Evolutionary conservation across 352 stramenopile genomes (phyloP), one percentile per base, ranked within the genome.

Genomic region (Pythium coloratum): DNA sequence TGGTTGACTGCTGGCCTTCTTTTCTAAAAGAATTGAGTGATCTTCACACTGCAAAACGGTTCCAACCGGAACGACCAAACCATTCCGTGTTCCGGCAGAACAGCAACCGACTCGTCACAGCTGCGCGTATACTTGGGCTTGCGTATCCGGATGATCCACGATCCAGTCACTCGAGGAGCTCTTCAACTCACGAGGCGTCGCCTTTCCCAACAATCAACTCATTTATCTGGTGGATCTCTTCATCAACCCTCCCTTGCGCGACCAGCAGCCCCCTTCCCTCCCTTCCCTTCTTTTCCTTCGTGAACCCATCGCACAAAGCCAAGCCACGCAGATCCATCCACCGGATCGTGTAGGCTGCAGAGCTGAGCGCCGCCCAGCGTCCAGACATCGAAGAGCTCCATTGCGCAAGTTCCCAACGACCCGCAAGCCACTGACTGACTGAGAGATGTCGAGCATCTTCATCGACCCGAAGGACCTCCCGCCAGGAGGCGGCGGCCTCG

Each of bases 381-480:
- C 56, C 38, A 53, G 38, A 32, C 30, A 36, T 38, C 56, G 32
- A 33, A 8, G 3, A 53, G 46, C 46, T 30, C 24, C 63, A 70
- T 56, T 66, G 50, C 64, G 44, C 64, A 70, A 70, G 57, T 70
- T 66, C 36, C 64, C 36, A 13, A 53, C 24, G 40, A 44, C 16
- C 8, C 51, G 16, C 26, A 46, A 55, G 56, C 54, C 6, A 59
- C n/a, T 36, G 16, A 30, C 5, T 53, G 46, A 53, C n/a, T 53
- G 40, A 49, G 40, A 24, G 16, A 73, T 73, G 67, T 69, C 62
- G 62, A 51, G 67, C 47, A 42, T 74, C 50, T 98, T 98, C 76
- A 96, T 97, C 64, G 89, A 97, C 75, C 84, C 90, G 24, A 87
- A 91, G 61, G 79, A 86, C 24, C 80, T 98, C 34, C 86, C 90